Percentiles rank a stretch among this genome's conserved stretches.
Conservation (phyloP, 768 basidiomycete genomes). For the Lactarius evosmus region DNA sequence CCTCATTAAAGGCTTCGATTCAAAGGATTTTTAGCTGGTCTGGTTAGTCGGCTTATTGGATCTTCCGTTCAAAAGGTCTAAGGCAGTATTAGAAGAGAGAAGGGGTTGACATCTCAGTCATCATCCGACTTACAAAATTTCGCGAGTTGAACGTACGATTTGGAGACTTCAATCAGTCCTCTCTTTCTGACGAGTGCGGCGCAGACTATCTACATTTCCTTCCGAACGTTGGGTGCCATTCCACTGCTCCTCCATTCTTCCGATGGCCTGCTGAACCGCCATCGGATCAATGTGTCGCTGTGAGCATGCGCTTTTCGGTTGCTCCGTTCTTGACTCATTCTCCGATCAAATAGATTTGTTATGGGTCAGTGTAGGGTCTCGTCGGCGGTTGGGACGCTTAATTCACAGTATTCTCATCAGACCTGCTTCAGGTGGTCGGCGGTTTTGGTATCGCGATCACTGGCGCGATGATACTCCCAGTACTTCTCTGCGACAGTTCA, state of each 20-base stretch:
- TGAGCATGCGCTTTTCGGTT: constrained; percentile 31
- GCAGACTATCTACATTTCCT: constrained; percentile 65
- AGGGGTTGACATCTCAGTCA: constrained; percentile 57
- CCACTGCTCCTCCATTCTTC: constrained; percentile 65
- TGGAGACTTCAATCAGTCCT: neutral
- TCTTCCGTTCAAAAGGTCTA: neutral
- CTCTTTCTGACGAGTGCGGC: neutral
- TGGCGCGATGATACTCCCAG: constrained; percentile 4
- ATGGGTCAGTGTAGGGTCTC: neutral
- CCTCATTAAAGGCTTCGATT: constrained; percentile 50
- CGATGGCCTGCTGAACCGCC: constrained; percentile 61
- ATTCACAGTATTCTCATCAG: neutral
- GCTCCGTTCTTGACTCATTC: neutral
- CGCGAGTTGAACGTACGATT: constrained; percentile 74
- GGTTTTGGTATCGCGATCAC: constrained; percentile 8
- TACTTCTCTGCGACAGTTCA: neutral
- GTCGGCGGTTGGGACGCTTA: neutral
- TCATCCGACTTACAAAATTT: constrained; percentile 72
- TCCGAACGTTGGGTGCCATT: constrained; percentile 65
- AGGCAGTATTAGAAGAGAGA: constrained; percentile 44
- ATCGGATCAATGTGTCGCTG: constrained; percentile 61
- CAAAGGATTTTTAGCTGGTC: constrained; percentile 55
- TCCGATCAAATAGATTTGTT: neutral
- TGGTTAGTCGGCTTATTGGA: constrained; percentile 43
- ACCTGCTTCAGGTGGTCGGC: neutral